A percentile compares a stretch with the other conserved stretches of the same genome.
phyloP scores from a whole-genome alignment of 2,329 filamentous ascomycete genomes.

The Alternaria arbusti region DNA sequence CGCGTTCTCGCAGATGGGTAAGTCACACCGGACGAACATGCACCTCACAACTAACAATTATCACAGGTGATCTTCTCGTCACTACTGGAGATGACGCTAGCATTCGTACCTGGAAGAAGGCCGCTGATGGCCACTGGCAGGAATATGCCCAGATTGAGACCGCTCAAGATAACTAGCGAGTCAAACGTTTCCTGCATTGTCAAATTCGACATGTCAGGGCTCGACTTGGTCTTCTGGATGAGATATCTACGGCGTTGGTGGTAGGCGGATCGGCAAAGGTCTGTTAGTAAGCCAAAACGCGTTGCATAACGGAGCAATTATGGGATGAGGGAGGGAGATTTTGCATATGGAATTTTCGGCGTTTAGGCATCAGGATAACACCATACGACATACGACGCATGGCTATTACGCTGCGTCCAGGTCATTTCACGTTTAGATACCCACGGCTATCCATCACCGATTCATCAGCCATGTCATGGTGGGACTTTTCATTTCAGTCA shows the following conservation, averaged over 20 bases:
- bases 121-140: slow-evolving; percentile 55
- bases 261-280: background rate
- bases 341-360: slow-evolving; percentile 3
- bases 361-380: slow-evolving; percentile 16
- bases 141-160: slow-evolving; percentile 58
- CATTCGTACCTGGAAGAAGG: slow-evolving; percentile 58
- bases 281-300: background rate
- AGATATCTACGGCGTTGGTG: slow-evolving; percentile 2
- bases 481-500: background rate
- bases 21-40: slow-evolving; percentile 8
- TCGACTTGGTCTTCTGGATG: background rate
- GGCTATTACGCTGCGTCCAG: slow-evolving; percentile 20
- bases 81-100: slow-evolving; percentile 78
- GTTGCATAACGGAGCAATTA: background rate
- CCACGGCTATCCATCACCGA: slow-evolving; percentile 16
- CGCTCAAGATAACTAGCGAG: slow-evolving; percentile 33
- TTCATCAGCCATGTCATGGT: slow-evolving; percentile 6
- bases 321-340: background rate
- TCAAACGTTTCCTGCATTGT: background rate
- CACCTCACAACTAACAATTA: slow-evolving; percentile 45
- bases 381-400: background rate
- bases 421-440: slow-evolving; percentile 35
- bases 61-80: slow-evolving; percentile 71
- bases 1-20: slow-evolving; percentile 64
- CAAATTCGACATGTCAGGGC: background rate